Evolutionary conservation across 2,329 filamentous ascomycete species (phyloP).

Genomic region (Cladosporium phlei): DNA sequence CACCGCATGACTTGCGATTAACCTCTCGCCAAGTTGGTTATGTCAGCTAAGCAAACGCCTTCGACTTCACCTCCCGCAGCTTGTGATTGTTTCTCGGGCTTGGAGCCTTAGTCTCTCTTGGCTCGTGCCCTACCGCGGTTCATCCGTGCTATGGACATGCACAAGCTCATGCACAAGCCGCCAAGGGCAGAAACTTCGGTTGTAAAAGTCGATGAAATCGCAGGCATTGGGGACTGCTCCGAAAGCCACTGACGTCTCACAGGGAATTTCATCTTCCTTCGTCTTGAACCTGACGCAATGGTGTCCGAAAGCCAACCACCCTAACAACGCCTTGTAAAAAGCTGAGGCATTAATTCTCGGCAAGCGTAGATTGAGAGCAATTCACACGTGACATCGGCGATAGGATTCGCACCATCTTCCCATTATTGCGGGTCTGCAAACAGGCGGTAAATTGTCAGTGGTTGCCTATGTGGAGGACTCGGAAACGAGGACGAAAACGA

Average conservation of each 20-base stretch:
- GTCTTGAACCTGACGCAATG: too few relatives aligned
- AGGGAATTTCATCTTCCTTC: neutral
- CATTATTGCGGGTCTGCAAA: conserved; percentile 5
- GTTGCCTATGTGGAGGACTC: conserved; percentile 10
- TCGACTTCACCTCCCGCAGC: conserved; percentile 5
- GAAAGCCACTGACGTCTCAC: conserved; percentile 6
- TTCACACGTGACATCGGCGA: conserved; percentile 8
- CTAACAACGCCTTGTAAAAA: too few relatives aligned
- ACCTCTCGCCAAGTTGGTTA: neutral
- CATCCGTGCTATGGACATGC: conserved; percentile 2
- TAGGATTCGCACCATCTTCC: conserved; percentile 11
- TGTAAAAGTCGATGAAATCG: conserved; percentile 3
- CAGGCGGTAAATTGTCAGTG: conserved; percentile 4
- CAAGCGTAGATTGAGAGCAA: too few relatives aligned
- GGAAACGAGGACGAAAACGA: neutral
- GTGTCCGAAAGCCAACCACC: too few relatives aligned
- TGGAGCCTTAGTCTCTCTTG: conserved; percentile 4
- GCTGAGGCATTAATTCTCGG: too few relatives aligned
- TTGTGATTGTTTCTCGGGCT: conserved; percentile 2
- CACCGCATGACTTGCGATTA: too few relatives aligned
- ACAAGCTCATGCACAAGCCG: conserved; percentile 8
- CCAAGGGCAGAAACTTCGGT: conserved; percentile 11
- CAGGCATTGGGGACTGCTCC: conserved; percentile 5
- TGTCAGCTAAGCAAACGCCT: conserved; percentile 6
- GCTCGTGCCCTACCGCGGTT: conserved; percentile 11